Evolutionary conservation across 2,329 filamentous ascomycete species (phyloP).

Genomic region (Triangularia setosa): DNA sequence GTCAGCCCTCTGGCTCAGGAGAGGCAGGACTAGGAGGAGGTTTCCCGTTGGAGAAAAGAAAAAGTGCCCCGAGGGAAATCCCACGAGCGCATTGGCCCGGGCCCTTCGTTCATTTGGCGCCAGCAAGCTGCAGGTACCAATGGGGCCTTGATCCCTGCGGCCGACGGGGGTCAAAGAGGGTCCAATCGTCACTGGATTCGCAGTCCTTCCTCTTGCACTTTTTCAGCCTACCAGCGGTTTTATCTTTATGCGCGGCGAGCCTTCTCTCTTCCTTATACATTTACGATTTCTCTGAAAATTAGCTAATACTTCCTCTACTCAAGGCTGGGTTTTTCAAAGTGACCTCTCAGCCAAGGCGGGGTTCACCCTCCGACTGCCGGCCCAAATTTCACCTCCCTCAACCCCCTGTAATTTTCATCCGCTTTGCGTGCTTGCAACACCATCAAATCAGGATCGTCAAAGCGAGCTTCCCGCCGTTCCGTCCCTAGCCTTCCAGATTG

Average conservation of each 20-base stretch:
- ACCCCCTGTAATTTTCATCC: background rate
- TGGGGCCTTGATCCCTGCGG: constrained; percentile 2
- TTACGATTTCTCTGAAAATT: background rate
- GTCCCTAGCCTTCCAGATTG: background rate
- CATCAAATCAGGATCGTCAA: background rate
- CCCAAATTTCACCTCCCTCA: background rate
- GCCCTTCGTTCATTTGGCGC: constrained; percentile 9
- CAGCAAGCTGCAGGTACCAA: constrained; percentile 13
- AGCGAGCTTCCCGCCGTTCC: background rate
- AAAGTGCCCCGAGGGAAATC: constrained; percentile 8
- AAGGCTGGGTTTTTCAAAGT: background rate
- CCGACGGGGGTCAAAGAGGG: constrained; percentile 1
- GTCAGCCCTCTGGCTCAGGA: constrained; percentile 5
- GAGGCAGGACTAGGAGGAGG: constrained; percentile 2
- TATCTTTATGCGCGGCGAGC: background rate
- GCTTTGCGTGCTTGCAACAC: background rate
- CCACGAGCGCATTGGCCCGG: constrained; percentile 14
- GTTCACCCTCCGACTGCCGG: background rate
- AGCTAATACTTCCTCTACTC: background rate
- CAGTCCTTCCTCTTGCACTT: background rate
- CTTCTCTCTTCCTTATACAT: background rate
- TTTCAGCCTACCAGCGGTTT: background rate
- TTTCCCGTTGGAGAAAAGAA: constrained; percentile 2
- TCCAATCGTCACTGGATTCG: constrained; percentile 5
- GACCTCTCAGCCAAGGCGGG: background rate